phyloP scores from a whole-genome alignment of 768 basidiomycete species.

The Lentinus brumalis region DNA sequence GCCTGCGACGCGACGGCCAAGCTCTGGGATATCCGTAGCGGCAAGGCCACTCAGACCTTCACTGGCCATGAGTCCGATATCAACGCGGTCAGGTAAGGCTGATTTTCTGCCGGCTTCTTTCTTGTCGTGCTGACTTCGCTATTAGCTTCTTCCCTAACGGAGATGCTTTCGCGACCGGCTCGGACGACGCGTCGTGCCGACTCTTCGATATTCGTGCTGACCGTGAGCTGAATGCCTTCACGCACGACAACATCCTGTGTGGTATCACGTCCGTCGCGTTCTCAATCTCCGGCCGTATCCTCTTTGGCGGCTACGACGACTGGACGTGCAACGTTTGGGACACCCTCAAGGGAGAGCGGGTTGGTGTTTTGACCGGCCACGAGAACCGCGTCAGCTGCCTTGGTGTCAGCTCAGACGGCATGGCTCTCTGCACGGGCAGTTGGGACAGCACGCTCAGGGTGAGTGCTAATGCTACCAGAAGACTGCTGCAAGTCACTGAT shows the following conservation, averaged over 20 bases:
- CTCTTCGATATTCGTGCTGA: conserved; percentile 98
- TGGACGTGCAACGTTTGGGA: conserved; percentile 99
- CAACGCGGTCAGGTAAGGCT: conserved; percentile 91
- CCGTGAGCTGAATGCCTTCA: conserved; percentile 94
- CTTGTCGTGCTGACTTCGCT: not conserved
- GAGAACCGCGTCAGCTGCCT: conserved; percentile 98
- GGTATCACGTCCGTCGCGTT: conserved; percentile 99
- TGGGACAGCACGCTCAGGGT: conserved; percentile 99
- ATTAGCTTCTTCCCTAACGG: conserved; percentile 98
- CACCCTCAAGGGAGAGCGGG: conserved; percentile 96
- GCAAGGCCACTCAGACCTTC: conserved; percentile 97
- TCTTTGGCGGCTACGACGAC: conserved; percentile 99
- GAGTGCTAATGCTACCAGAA: conserved; percentile 27
- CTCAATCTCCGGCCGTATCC: conserved; percentile 94
- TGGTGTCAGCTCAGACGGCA: conserved; percentile 94
- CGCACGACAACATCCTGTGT: conserved; percentile 98
- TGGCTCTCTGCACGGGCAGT: conserved; percentile 97
- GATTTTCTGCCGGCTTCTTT: too few species aligned
- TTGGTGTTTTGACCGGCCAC: conserved; percentile 95
- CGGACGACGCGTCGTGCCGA: conserved; percentile 98
- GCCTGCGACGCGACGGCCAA: conserved; percentile 99
- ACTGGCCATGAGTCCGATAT: conserved; percentile 99
- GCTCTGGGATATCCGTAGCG: conserved; percentile 97
- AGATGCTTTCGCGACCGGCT: conserved; percentile 98
- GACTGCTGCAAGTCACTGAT: not conserved